phyloP scores from a whole-genome alignment of 2,329 filamentous ascomycete genomes.

The Mycosphaerelloides madeirae region DNA sequence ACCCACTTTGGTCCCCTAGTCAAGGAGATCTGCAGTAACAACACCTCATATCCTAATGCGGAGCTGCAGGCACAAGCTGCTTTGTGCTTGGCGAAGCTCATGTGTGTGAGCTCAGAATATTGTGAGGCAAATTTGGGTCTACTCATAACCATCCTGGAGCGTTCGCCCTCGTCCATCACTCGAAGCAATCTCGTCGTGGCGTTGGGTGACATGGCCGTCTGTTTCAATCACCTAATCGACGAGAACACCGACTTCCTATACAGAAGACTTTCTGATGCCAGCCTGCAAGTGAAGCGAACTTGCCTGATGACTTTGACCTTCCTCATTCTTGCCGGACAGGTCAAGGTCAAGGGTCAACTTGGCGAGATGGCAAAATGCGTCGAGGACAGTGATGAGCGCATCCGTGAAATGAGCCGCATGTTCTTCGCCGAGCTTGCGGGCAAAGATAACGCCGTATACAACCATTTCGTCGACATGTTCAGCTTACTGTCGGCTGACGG shows the following conservation, averaged over 20 bases:
- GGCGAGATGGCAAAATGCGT: conserved; percentile 99
- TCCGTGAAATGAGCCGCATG: conserved; percentile 91
- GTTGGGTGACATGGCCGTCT: conserved; percentile 97
- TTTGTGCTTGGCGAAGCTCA: conserved; percentile 91
- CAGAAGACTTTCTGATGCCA: conserved; percentile 80
- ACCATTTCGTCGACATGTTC: conserved; percentile 99
- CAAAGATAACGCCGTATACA: conserved; percentile 98
- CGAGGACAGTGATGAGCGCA: conserved; percentile 90
- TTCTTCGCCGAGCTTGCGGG: conserved; percentile 97
- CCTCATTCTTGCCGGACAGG: conserved; percentile 91
- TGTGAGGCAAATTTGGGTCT: conserved; percentile 89
- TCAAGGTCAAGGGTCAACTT: conserved; percentile 98
- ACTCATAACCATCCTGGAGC: conserved; percentile 96
- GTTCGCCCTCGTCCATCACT: conserved; percentile 84
- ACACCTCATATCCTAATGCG: conserved; percentile 83
- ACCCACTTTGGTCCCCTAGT: conserved; percentile 87
- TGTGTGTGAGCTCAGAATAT: conserved; percentile 97
- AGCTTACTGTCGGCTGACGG: conserved; percentile 80
- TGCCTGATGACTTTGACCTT: conserved; percentile 98
- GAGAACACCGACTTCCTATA: conserved; percentile 99
- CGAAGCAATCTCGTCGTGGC: conserved; percentile 95
- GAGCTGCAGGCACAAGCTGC: conserved; percentile 90
- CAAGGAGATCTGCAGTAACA: conserved; percentile 89
- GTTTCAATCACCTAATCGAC: conserved; percentile 98
- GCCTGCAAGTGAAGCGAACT: conserved; percentile 88